A percentile compares a stretch with the other conserved stretches of the same genome.
Conservation (phyloP, 305 asterid species). For the Euphrasia arctica region DNA sequence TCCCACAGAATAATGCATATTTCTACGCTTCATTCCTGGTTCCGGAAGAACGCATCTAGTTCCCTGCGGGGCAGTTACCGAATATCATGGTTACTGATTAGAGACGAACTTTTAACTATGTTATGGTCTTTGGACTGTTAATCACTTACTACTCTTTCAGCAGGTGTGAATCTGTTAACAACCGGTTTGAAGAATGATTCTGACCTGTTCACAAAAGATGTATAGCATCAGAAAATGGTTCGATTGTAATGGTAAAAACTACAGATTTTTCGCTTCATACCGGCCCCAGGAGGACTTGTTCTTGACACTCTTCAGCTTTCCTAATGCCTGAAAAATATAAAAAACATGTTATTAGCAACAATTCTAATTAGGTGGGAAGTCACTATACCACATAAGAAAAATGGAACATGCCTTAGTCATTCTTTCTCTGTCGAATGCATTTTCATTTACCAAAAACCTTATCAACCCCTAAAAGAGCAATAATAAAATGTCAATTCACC, state of each 20-base stretch:
- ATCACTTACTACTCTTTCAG: slow-evolving; percentile 54
- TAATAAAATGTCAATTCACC: slow-evolving; percentile 1
- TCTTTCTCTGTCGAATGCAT: slow-evolving; percentile 81
- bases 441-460: slow-evolving; percentile 72
- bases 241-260: slow-evolving; percentile 14
- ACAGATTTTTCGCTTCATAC: slow-evolving; percentile 35
- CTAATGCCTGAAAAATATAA: slow-evolving; percentile 47
- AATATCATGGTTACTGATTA: slow-evolving; percentile 29
- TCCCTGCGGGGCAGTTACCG: slow-evolving; percentile 55
- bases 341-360: slow-evolving; percentile 17
- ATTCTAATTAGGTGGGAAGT: slow-evolving; percentile 3
- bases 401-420: slow-evolving; percentile 53
- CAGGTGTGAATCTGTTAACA: slow-evolving; percentile 44
- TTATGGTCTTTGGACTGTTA: slow-evolving; percentile 20
- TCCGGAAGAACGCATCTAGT: slow-evolving; percentile 56
- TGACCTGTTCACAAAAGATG: slow-evolving; percentile 45
- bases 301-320: slow-evolving; percentile 69
- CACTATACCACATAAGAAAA: neutral
- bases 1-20: slow-evolving; percentile 33
- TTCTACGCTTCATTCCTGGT: slow-evolving; percentile 44
- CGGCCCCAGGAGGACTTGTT: slow-evolving; percentile 61
- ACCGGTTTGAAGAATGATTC: slow-evolving; percentile 70
- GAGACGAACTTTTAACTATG: slow-evolving; percentile 16
- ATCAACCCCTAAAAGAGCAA: slow-evolving; percentile 61
- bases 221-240: slow-evolving; percentile 20